Base-by-base conservation (phyloP, 768 basidiomycete species). In the Daedalea quercina region DNA sequence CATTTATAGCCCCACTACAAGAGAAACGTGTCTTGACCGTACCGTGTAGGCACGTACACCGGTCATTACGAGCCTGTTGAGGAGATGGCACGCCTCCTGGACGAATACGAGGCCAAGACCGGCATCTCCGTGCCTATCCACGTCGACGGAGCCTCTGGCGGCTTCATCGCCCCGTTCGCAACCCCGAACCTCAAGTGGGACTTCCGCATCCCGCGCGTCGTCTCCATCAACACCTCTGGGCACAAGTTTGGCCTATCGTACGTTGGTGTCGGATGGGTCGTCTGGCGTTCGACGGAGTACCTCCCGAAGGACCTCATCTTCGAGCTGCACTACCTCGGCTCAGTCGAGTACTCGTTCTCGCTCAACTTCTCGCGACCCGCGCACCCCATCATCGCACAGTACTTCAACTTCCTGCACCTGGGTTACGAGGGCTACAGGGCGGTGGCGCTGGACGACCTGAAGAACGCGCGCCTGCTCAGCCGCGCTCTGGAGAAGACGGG, bases 61-160 rank as follows among this genome's bases (percentile, higher is more conserved):
- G 79, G 76, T n/a, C 73, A 73, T 58, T 81, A 76, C 61, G 94
- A 95, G 61, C 82, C 86, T 12, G 93, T 96, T 28, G 79, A 88
- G 65, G 88, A 85, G 65, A 89, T 96, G 82, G 74, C 86, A 1
- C 82, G 84, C 40, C 75, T 89, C 9, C 72, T 92, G 66, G 75
- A 76, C 70, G 75, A 69, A 53, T 84, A 80, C 60, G 76, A 84
- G 65, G 64, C 46, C 19, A 60, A 67, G 55, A 77, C 73, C 0
- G 76, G 76, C n/a, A 60, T 64, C 55, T 66, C 65, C 45, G 70
- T 76, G 28, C 74, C 78, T 20, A 57, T 46, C 24, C 53, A 57
- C 42, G 78, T 81, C 25, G 84, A 82, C 53, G 83, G 72, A 20
- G 83, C 84, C 13, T 80, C 78, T 0, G 80, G 81, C 17, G 84